Base-by-base conservation (phyloP, 768 basidiomycete species). In the Podaxis sp. region DNA sequence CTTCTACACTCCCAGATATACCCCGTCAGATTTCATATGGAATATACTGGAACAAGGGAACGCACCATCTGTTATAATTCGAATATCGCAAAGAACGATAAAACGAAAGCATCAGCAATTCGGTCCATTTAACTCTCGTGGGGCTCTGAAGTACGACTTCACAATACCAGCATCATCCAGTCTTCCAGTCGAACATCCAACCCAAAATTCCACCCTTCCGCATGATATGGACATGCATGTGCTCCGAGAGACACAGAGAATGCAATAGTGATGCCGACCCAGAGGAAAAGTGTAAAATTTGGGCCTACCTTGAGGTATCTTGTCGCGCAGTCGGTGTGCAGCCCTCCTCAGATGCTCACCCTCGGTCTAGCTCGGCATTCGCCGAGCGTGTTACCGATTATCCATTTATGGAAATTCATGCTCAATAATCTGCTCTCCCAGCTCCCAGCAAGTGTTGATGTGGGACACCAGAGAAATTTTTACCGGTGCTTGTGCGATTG, bases 1-100 rank as follows among this genome's bases (percentile, higher is more conserved):
- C 88, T 98, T 98, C 91, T 92, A 62, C 61, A 70, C 75, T 74
- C 75, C 53, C 21, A 62, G 52, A 60, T 37, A 42, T 52, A 32
- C 54, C 71, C 59, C 69, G 69, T 38, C 56, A 61, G 21, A 4
- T 32, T 38, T 32, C 35, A 3, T 5, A 63, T 25, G 27, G 21
- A n/a, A 25, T 18, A 14, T 21, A 57, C 9, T 10, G 50, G 10
- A 47, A 48, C 54, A 13, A n/a, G 6, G 14, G 2, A 42, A 76
- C 78, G 66, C 64, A 79, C 78, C 78, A 80, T 80, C 78, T 80
- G 61, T 65, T 63, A 38, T 46, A 32, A 32, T 21, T 23, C 7
- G 1, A 48, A 65, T 56, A 55, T 51, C 63, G 50, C 55, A 53
- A 53, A 48, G 63, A 40, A 32, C 58, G 42, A 50, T 59, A 53